Percentiles rank a stretch among this genome's conserved stretches.
Evolutionary conservation across 148 eudicot species (phyloP).

Genomic region (Fagopyrum homotropicum): DNA sequence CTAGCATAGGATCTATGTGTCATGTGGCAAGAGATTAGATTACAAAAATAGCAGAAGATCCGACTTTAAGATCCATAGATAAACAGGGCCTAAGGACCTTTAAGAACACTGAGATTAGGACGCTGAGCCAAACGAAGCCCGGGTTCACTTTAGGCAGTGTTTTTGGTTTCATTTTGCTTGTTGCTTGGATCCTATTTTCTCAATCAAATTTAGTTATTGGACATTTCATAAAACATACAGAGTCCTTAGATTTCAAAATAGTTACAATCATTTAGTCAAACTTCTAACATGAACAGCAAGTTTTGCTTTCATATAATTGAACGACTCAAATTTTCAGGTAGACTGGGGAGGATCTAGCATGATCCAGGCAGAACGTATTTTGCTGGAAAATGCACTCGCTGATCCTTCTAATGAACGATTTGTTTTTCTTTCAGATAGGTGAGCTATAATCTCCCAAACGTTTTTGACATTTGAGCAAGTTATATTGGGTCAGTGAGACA

Average conservation of each 20-base stretch:
- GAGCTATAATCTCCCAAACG: conserved; percentile 19
- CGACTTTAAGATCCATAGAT: no score
- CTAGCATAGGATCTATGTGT: no score
- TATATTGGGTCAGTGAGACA: neutral
- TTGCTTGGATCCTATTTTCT: neutral
- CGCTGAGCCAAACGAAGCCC: neutral
- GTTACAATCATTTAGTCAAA: neutral
- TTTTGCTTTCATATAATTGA: neutral
- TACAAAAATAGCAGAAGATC: no score
- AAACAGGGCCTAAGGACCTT: no score
- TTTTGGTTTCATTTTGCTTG: neutral
- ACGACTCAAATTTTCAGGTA: conserved; percentile 36
- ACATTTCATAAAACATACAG: neutral
- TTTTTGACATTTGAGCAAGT: neutral
- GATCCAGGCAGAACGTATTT: conserved; percentile 74
- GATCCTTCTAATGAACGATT: conserved; percentile 63
- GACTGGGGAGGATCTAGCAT: conserved; percentile 86
- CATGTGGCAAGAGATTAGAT: no score
- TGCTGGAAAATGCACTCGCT: conserved; percentile 52
- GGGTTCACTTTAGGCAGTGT: neutral
- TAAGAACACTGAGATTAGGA: no score
- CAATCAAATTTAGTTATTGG: neutral
- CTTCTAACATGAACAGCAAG: neutral
- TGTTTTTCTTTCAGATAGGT: conserved; percentile 76
- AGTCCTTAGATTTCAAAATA: neutral